Conservation (phyloP, 2,329 filamentous ascomycete genomes). For the Elsinoe batatas region DNA sequence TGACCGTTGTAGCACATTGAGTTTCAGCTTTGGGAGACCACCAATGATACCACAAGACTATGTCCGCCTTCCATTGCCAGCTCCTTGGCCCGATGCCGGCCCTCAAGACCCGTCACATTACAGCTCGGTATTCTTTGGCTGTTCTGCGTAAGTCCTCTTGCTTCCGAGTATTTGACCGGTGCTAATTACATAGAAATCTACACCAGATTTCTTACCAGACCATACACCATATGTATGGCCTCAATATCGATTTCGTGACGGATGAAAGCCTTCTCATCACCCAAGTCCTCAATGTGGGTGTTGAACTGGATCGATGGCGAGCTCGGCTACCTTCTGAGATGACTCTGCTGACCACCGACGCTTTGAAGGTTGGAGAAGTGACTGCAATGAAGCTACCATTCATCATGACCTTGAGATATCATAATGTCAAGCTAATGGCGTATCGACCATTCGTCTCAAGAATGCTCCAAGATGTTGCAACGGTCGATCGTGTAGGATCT, state of each 20-base stretch:
- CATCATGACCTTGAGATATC: constrained; percentile 36
- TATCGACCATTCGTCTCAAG: constrained; percentile 29
- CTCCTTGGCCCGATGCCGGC: neutral
- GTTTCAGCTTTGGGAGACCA: constrained; percentile 45
- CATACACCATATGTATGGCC: constrained; percentile 1
- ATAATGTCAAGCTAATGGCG: constrained; percentile 33
- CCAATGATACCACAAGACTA: constrained; percentile 37
- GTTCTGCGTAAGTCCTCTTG: neutral
- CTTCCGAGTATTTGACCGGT: constrained; percentile 18
- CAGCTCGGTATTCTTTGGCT: neutral
- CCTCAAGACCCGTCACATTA: neutral
- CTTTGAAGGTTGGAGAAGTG: constrained; percentile 7
- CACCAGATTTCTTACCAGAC: constrained; percentile 10
- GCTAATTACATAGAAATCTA: constrained; percentile 13
- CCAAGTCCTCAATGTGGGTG: neutral
- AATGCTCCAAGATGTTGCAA: constrained; percentile 14
- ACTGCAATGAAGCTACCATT: constrained; percentile 30
- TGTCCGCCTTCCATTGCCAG: constrained; percentile 29
- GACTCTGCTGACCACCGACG: constrained; percentile 17
- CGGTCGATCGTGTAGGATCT: constrained; percentile 24
- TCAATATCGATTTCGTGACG: constrained; percentile 16
- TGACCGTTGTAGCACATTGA: constrained; percentile 17
- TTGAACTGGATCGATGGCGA: constrained; percentile 30
- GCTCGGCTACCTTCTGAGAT: constrained; percentile 23
- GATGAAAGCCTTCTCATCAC: neutral